Percentiles rank a stretch among this genome's conserved stretches.
Evolutionary conservation across 352 stramenopile genomes (phyloP).

Genomic region (Phytophthora citrophthora): DNA sequence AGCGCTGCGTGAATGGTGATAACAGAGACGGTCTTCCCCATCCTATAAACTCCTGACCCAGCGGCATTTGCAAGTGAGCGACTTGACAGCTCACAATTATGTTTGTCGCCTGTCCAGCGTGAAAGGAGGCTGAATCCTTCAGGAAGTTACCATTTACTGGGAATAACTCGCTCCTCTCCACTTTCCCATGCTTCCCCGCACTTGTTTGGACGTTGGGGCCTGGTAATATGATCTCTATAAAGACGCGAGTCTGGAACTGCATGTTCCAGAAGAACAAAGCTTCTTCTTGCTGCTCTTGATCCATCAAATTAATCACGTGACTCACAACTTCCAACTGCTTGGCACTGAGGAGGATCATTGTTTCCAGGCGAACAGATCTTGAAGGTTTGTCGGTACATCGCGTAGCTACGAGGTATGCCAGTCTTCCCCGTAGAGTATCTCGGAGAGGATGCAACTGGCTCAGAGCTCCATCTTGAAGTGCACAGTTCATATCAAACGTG

Average conservation of each 20-base stretch:
- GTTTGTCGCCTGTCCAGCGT: conserved; percentile 12
- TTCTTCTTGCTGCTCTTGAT: conserved; percentile 21
- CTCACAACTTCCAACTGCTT: conserved; percentile 25
- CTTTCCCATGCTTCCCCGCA: conserved; percentile 15
- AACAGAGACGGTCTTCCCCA: conserved; percentile 40
- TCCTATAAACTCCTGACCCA: conserved; percentile 63
- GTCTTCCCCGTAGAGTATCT: background rate
- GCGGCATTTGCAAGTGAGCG: conserved; percentile 43
- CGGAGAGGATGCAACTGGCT: conserved; percentile 6
- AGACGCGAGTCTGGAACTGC: conserved; percentile 42
- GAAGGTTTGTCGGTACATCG: conserved; percentile 7
- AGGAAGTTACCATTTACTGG: conserved; percentile 14
- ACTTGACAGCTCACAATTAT: conserved; percentile 37
- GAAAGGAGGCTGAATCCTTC: background rate
- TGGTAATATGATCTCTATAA: conserved; percentile 14
- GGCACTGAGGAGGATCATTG: conserved; percentile 35
- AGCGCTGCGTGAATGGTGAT: conserved; percentile 59
- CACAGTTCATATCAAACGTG: conserved; percentile 42
- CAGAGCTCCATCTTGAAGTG: background rate
- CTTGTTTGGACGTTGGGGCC: conserved; percentile 9
- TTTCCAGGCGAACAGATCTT: conserved; percentile 31
- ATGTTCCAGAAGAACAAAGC: conserved; percentile 49
- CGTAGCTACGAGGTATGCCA: conserved; percentile 4
- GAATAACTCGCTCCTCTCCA: conserved; percentile 26
- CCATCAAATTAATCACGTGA: conserved; percentile 22